Evolutionary conservation across 2,329 filamentous ascomycete genomes (phyloP).

Genomic region (Talaromyces pinophilus): DNA sequence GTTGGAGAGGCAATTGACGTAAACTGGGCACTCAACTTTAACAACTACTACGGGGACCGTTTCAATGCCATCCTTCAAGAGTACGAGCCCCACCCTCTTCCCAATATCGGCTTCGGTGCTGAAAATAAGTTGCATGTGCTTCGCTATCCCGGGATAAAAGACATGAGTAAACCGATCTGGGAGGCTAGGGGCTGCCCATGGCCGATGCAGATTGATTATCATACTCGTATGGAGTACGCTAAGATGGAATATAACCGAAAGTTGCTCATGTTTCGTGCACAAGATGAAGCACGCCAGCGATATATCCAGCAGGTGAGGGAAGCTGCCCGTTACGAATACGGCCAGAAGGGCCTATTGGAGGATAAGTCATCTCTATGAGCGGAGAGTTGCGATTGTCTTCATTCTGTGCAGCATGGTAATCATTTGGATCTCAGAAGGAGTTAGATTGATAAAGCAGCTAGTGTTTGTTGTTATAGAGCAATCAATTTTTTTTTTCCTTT

Average conservation of each 20-base stretch:
- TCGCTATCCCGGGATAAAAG: neutral
- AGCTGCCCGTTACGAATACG: constrained; percentile 3
- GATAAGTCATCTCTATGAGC: neutral
- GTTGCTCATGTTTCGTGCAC: constrained; percentile 10
- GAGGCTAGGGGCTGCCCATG: neutral
- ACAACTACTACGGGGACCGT: neutral
- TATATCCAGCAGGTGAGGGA: constrained; percentile 5
- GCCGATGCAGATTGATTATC: neutral
- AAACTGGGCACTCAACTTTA: neutral
- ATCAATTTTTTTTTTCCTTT: neutral
- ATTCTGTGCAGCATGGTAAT: neutral
- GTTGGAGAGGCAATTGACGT: neutral
- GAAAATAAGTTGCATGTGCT: neutral
- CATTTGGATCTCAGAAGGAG: neutral
- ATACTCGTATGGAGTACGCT: neutral
- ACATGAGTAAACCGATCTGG: constrained; percentile 5
- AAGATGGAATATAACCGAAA: constrained; percentile 9
- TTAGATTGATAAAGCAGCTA: neutral
- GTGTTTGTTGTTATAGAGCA: neutral
- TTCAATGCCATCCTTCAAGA: constrained; percentile 12
- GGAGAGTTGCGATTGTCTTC: neutral
- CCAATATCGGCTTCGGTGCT: neutral
- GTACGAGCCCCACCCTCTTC: constrained; percentile 16
- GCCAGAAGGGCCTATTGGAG: neutral
- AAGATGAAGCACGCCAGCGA: constrained; percentile 10